phyloP scores from a whole-genome alignment of 1,139 yeast genomes.

The Lodderomyces orthopsilosis region DNA sequence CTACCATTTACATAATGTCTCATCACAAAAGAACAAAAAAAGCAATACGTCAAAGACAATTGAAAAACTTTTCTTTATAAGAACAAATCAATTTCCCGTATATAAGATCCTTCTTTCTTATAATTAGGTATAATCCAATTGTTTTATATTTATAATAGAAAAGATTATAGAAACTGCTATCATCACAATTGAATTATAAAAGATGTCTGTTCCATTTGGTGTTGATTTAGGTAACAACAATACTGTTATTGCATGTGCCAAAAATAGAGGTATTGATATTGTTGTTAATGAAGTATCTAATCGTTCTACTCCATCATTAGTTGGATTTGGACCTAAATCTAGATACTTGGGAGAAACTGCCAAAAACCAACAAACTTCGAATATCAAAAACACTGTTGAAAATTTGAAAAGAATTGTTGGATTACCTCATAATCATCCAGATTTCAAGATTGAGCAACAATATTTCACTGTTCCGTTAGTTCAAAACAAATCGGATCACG shows the following conservation, averaged over 20 bases:
- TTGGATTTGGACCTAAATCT: conserved; percentile 87
- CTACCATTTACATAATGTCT: background rate
- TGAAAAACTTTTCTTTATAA: background rate
- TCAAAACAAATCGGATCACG: conserved; percentile 56
- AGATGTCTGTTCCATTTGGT: conserved; percentile 83
- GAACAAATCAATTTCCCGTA: too few species aligned
- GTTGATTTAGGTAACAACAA: conserved; percentile 95
- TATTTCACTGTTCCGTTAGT: conserved; percentile 70
- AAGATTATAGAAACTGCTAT: conserved; percentile 11
- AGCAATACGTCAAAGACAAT: too few species aligned
- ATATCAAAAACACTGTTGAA: conserved; percentile 93
- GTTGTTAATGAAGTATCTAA: conserved; percentile 98
- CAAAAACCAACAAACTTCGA: conserved; percentile 93
- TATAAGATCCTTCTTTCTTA: conserved; percentile 2
- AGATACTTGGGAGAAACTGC: conserved; percentile 95
- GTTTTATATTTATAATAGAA: conserved; percentile 1
- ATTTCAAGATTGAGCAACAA: conserved; percentile 69
- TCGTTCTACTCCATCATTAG: conserved; percentile 92
- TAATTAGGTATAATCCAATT: background rate
- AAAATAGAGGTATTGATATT: conserved; percentile 97
- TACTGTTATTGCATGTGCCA: conserved; percentile 95
- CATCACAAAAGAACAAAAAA: background rate
- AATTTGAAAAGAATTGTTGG: conserved; percentile 92
- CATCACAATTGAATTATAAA: too few species aligned
- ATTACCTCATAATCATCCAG: conserved; percentile 72